Conservation (phyloP, 148 eudicot species). For the Linanthus parryae region DNA sequence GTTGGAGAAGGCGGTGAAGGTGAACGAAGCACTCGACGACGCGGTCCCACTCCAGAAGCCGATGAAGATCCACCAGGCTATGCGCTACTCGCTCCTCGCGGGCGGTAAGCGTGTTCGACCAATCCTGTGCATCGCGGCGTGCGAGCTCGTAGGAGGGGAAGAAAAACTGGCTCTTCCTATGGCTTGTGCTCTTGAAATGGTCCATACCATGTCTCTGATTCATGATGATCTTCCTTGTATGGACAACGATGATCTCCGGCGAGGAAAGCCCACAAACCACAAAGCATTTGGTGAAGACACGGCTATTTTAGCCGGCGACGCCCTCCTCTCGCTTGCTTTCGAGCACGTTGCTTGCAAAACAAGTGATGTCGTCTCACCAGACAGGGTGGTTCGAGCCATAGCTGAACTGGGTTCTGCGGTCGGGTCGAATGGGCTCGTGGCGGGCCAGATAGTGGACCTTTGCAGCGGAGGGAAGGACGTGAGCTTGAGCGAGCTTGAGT, state of each 20-base stretch:
- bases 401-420: constrained; percentile 25
- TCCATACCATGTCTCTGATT: constrained; percentile 34
- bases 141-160: constrained; percentile 30
- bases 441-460: constrained; percentile 34
- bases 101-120: constrained; percentile 31
- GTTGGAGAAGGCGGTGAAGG: constrained; percentile 14
- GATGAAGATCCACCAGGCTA: constrained; percentile 25
- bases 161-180: constrained; percentile 18
- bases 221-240: constrained; percentile 41
- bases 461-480: constrained; percentile 18
- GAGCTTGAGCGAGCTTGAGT: constrained; percentile 19
- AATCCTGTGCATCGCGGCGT: constrained; percentile 28
- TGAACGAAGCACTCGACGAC: constrained; percentile 27
- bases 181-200: constrained; percentile 32
- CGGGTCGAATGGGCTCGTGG: constrained; percentile 30
- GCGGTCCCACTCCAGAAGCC: constrained; percentile 28
- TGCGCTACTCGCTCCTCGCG: constrained; percentile 34
- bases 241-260: constrained; percentile 31
- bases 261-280: constrained; percentile 33
- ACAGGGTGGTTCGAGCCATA: constrained; percentile 20
- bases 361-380: constrained; percentile 6
- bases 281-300: constrained; percentile 22
- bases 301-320: constrained; percentile 26
- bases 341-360: constrained; percentile 25
- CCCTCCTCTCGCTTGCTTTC: constrained; percentile 27